A percentile compares a stretch with the other conserved stretches of the same genome.
These are phyloP conservation scores for Thermothelomyces thermophilus DNA, from an alignment of 2,329 filamentous ascomycete genomes.

Conservation along the genomic window DNA sequence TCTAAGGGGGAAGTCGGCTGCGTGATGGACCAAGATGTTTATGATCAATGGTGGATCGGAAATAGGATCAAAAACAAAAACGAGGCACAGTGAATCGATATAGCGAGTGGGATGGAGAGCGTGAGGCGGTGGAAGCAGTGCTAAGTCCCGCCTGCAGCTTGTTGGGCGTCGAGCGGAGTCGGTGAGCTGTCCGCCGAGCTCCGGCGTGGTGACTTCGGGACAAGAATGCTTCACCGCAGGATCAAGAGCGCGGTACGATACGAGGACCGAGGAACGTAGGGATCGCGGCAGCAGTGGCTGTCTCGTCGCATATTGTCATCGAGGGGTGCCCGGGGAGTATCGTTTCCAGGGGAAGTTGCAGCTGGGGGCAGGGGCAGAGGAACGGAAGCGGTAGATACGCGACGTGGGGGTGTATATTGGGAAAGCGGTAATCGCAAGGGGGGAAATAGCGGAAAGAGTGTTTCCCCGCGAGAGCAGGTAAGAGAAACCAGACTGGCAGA, in stretches of 20 bases:
- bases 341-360: not conserved
- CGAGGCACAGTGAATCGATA: not conserved
- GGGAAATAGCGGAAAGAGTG: not conserved
- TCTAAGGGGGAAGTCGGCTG: not conserved
- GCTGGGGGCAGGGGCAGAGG: conserved; percentile 3
- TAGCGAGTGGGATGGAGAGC: not conserved
- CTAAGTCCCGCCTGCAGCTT: conserved; percentile 3
- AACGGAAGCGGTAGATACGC: not conserved
- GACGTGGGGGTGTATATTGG: not conserved
- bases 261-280: conserved; percentile 11
- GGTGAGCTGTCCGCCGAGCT: conserved; percentile 6
- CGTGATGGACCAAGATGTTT: not conserved
- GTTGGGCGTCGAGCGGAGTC: conserved; percentile 11
- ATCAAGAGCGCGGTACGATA: conserved; percentile 4
- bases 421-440: not conserved
- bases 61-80: conserved; percentile 1
- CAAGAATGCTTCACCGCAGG: conserved; percentile 6
- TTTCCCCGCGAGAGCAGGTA: not conserved
- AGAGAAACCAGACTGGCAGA: not conserved
- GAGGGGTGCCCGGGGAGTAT: conserved; percentile 4
- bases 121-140: not conserved
- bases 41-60: not conserved
- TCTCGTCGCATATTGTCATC: conserved; percentile 28
- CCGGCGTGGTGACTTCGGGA: not conserved
- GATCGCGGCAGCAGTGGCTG: conserved; percentile 12